Conservation (phyloP, 2,329 filamentous ascomycete genomes). For the Claviceps sp. region DNA sequence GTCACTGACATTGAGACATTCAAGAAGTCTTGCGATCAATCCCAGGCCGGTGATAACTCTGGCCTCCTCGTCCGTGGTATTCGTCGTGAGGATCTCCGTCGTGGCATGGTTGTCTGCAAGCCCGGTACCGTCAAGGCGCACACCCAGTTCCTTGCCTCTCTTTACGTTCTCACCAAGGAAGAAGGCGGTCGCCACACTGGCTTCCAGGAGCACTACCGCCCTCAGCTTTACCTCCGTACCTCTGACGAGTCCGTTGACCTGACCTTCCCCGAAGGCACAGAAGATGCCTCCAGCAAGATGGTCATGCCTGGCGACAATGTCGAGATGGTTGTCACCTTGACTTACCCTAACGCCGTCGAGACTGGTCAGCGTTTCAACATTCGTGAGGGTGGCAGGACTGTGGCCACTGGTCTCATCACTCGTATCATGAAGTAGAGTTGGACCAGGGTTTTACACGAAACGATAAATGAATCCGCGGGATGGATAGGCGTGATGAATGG, state of each 20-base stretch:
- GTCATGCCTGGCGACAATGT: constrained; percentile 98
- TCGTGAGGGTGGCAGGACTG: constrained; percentile 86
- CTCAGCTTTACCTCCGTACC: constrained; percentile 91
- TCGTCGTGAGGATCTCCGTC: constrained; percentile 84
- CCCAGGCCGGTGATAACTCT: constrained; percentile 93
- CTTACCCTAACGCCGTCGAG: constrained; percentile 78
- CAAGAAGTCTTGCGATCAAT: constrained; percentile 98
- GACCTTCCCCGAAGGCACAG: constrained; percentile 73
- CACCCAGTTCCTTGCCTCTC: constrained; percentile 83
- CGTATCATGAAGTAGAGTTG: constrained; percentile 46
- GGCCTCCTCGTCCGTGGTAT: constrained; percentile 91
- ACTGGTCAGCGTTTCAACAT: constrained; percentile 94
- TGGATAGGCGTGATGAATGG: no score
- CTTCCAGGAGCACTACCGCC: constrained; percentile 92
- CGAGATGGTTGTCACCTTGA: constrained; percentile 84
- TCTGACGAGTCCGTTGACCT: constrained; percentile 69
- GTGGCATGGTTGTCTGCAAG: constrained; percentile 86
- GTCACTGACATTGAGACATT: constrained; percentile 99
- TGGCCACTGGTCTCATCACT: constrained; percentile 72
- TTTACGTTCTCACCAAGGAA: constrained; percentile 96
- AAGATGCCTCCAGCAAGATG: constrained; percentile 60
- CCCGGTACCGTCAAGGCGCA: constrained; percentile 77
- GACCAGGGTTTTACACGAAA: neutral
- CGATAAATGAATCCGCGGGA: neutral
- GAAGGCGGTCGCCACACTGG: constrained; percentile 95